Conservation (phyloP, 305 asterid genomes). For the Solanum hybrid region DNA sequence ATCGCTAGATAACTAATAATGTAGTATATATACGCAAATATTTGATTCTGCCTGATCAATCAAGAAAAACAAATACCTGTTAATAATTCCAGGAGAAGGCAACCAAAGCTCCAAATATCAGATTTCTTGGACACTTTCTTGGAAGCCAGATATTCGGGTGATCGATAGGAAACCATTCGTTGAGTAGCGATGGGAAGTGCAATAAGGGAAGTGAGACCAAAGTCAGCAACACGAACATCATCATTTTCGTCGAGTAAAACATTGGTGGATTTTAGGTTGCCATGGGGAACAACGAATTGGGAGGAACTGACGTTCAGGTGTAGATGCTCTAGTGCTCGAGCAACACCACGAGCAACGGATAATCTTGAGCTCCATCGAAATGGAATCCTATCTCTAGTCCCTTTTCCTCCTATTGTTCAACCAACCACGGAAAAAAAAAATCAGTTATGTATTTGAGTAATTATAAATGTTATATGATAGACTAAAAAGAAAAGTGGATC, state of each 20-base stretch:
- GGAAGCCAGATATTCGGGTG: constrained; percentile 44
- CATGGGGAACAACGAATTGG: constrained; percentile 45
- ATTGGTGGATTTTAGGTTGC: constrained; percentile 57
- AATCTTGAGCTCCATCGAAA: constrained; percentile 67
- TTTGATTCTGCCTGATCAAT: neutral
- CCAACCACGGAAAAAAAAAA: neutral
- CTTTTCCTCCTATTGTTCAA: constrained; percentile 37
- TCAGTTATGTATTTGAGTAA: neutral
- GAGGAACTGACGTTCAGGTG: constrained; percentile 24
- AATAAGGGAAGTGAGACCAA: constrained; percentile 48
- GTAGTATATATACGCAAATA: neutral
- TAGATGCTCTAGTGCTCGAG: constrained; percentile 48
- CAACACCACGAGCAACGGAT: constrained; percentile 48
- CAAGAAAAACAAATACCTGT: constrained; percentile 26
- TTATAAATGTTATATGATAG: neutral
- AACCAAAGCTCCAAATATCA: constrained; percentile 71
- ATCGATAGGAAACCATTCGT: constrained; percentile 49
- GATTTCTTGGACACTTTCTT: constrained; percentile 46
- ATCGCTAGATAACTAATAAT: neutral
- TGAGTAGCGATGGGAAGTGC: constrained; percentile 51
- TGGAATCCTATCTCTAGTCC: constrained; percentile 36
- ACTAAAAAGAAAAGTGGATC: neutral
- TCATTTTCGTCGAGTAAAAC: constrained; percentile 53
- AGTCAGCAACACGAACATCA: constrained; percentile 46
- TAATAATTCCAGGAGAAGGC: constrained; percentile 58